Evolutionary conservation across 176 grass and related monocot species (phyloP).

Genomic region (Cymbopogon citratus): DNA sequence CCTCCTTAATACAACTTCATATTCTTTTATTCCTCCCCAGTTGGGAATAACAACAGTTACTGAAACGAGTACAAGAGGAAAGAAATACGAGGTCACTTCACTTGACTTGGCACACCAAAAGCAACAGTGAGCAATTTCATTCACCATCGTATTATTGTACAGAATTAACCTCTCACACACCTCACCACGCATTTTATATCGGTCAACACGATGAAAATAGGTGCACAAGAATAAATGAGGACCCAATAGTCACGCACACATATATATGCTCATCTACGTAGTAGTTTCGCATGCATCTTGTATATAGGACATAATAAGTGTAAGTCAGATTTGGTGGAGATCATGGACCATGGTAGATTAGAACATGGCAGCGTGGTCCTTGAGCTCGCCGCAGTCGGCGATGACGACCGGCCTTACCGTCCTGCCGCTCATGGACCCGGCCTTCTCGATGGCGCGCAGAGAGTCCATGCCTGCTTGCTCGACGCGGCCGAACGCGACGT

Average conservation of each 20-base stretch:
- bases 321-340: not conserved
- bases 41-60: too few species aligned
- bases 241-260: not conserved
- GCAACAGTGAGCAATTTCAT: not conserved
- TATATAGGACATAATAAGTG: not conserved
- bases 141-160: not conserved
- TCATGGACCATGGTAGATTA: not conserved
- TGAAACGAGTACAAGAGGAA: too few species aligned
- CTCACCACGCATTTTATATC: not conserved
- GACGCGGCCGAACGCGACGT: conserved; percentile 55
- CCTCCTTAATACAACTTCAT: not conserved
- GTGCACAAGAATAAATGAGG: not conserved
- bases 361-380: not conserved
- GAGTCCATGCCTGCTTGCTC: conserved; percentile 16
- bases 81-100: too few species aligned
- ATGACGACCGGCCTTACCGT: conserved; percentile 34
- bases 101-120: not conserved
- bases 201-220: not conserved
- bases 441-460: conserved; percentile 23
- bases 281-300: not conserved
- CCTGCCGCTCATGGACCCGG: conserved; percentile 29
- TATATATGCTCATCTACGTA: not conserved
- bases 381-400: conserved; percentile 39
- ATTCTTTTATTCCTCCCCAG: not conserved
- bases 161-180: not conserved